Conservation (phyloP, 306 rosid genomes). For the Gynostemma pentaphyllum region DNA sequence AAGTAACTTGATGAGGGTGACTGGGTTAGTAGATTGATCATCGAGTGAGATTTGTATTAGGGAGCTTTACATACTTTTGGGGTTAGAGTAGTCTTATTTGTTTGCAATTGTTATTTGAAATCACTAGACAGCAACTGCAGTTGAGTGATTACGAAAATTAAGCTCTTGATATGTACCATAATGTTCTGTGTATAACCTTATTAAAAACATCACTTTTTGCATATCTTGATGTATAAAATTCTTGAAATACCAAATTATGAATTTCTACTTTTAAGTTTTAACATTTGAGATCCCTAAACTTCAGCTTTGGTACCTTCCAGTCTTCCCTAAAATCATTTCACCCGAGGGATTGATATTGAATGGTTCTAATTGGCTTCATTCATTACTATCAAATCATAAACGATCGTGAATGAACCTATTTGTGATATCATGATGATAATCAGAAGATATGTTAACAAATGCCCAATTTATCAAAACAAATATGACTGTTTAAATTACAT, state of each 20-base stretch:
- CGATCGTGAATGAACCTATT: background rate
- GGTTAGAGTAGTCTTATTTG: background rate
- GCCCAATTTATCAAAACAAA: too few species aligned
- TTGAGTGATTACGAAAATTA: background rate
- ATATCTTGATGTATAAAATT: slow-evolving; percentile 4
- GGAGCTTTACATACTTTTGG: background rate
- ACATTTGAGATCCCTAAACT: background rate
- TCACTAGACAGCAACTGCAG: background rate
- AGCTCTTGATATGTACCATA: slow-evolving; percentile 1
- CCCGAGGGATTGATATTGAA: background rate
- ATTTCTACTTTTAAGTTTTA: background rate
- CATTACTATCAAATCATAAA: background rate
- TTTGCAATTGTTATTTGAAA: background rate
- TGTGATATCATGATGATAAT: background rate
- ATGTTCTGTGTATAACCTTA: background rate
- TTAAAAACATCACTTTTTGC: background rate
- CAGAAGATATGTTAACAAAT: background rate
- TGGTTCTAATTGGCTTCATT: too few species aligned
- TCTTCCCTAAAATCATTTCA: background rate
- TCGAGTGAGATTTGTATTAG: background rate
- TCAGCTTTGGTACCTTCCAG: background rate
- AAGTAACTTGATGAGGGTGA: background rate
- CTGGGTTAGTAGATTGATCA: background rate
- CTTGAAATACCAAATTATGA: background rate
- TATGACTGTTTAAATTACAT: too few species aligned